Evolutionary conservation across 306 rosid species (phyloP).

Genomic region (Quercus aquifolioides): DNA sequence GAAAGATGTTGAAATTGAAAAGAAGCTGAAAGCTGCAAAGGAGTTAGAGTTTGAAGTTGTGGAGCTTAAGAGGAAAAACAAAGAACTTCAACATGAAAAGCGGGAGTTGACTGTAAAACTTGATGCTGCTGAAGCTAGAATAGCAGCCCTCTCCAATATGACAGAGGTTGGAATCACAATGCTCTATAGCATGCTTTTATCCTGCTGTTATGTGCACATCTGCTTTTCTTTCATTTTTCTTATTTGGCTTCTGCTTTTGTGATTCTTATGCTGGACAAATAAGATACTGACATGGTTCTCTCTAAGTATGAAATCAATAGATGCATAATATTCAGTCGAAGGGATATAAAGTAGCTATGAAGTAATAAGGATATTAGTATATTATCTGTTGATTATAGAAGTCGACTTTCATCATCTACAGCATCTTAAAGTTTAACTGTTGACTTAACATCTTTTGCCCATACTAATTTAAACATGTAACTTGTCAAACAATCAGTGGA

Average conservation of each 20-base stretch:
- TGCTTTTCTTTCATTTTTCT: neutral
- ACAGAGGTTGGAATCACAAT: constrained; percentile 60
- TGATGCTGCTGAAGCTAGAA: constrained; percentile 62
- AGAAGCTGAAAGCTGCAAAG: constrained; percentile 68
- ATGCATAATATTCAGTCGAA: neutral
- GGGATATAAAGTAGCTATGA: neutral
- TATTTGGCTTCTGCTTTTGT: neutral
- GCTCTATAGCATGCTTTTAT: constrained; percentile 5
- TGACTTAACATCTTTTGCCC: neutral
- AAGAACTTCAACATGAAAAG: constrained; percentile 84
- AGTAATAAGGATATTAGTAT: neutral
- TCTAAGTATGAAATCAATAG: neutral
- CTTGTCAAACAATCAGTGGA: neutral
- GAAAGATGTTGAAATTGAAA: constrained; percentile 71
- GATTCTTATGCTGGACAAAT: neutral
- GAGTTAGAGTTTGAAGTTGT: constrained; percentile 67
- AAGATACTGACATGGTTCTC: neutral
- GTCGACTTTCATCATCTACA: neutral
- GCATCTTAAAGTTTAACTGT: neutral
- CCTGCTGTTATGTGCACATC: neutral
- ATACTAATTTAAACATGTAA: neutral
- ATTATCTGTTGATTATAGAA: neutral
- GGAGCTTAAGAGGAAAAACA: constrained; percentile 81
- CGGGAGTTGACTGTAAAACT: constrained; percentile 73
- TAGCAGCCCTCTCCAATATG: constrained; percentile 59